These are phyloP conservation scores for Geotrichum restrictum DNA, from an alignment of 1,139 yeast genomes.

Conservation along the genomic window DNA sequence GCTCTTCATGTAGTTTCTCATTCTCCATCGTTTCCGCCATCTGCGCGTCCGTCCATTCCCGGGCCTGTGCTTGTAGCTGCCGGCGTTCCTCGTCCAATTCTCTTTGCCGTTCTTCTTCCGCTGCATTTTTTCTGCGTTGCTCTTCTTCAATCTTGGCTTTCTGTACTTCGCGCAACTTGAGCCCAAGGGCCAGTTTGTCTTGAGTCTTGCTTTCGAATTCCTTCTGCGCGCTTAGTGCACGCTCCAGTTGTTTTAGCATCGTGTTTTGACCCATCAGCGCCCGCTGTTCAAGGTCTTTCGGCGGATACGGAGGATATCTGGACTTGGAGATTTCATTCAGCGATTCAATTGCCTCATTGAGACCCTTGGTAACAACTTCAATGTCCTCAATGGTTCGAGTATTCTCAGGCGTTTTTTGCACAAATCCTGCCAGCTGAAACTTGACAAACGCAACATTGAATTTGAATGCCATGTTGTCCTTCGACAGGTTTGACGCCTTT, in stretches of 20 bases:
- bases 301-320: conserved; percentile 67
- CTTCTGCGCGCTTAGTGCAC: conserved; percentile 68
- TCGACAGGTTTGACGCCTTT: conserved; percentile 50
- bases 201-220: conserved; percentile 58
- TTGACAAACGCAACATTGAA: conserved; percentile 83
- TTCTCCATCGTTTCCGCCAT: conserved; percentile 30
- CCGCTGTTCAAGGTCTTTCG: conserved; percentile 75
- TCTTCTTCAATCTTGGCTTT: conserved; percentile 44
- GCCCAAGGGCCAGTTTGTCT: conserved; percentile 68
- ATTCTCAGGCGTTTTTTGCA: conserved; percentile 59
- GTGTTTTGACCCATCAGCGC: conserved; percentile 80
- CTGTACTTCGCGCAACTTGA: conserved; percentile 59
- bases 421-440: conserved; percentile 80
- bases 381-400: conserved; percentile 63
- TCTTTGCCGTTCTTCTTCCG: conserved; percentile 44
- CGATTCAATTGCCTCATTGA: conserved; percentile 59
- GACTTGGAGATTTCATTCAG: conserved; percentile 60
- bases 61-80: conserved; percentile 74
- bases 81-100: conserved; percentile 63
- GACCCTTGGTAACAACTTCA: conserved; percentile 52
- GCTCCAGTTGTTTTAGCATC: conserved; percentile 64
- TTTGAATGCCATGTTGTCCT: conserved; percentile 47
- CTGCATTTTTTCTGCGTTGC: conserved; percentile 32
- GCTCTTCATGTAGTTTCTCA: conserved; percentile 27
- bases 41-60: conserved; percentile 62